These are phyloP conservation scores for Dentipellis sp. DNA, from an alignment of 768 basidiomycete genomes.

Conservation along the genomic window DNA sequence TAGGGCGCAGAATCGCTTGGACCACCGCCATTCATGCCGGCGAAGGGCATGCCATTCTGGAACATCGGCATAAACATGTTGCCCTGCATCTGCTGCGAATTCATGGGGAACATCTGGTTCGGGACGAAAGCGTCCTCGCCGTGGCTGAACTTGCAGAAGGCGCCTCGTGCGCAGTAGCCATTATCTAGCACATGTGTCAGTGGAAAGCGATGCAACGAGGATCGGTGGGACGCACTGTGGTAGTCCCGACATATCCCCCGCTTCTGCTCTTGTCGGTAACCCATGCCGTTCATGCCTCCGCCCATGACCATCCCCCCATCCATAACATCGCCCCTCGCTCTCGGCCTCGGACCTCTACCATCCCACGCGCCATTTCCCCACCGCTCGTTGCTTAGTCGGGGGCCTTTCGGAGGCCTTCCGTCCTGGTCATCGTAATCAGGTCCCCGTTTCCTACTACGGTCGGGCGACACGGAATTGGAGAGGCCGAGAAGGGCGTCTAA, in stretches of 20 bases:
- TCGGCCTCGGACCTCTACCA: slow-evolving; percentile 24
- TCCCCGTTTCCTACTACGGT: slow-evolving; percentile 57
- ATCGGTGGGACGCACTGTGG: slow-evolving; percentile 55
- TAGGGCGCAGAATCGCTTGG: slow-evolving; percentile 40
- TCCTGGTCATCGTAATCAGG: slow-evolving; percentile 47
- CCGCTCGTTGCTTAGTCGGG: slow-evolving; percentile 56
- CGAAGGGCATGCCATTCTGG: slow-evolving; percentile 45
- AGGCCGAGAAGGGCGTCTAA: slow-evolving; percentile 53
- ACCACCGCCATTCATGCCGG: slow-evolving; percentile 22
- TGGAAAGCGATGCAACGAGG: slow-evolving; percentile 1
- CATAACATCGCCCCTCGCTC: slow-evolving; percentile 16
- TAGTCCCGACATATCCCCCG: slow-evolving; percentile 86
- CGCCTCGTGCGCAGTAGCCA: slow-evolving; percentile 86
- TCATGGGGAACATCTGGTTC: slow-evolving; percentile 48
- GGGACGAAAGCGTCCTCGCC: slow-evolving; percentile 83
- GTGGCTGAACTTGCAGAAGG: slow-evolving; percentile 86
- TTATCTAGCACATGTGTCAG: slow-evolving; percentile 44
- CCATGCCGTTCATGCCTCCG: slow-evolving; percentile 18
- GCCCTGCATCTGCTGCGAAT: slow-evolving; percentile 29
- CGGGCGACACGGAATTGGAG: slow-evolving; percentile 32
- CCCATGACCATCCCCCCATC: slow-evolving; percentile 18
- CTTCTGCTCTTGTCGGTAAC: slow-evolving; percentile 62
- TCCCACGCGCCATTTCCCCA: slow-evolving; percentile 34
- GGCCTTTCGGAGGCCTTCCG: slow-evolving; percentile 58
- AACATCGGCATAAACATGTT: slow-evolving; percentile 66